Conservation (phyloP, 169 alveolate species). For the Plasmodium reichenowi region DNA sequence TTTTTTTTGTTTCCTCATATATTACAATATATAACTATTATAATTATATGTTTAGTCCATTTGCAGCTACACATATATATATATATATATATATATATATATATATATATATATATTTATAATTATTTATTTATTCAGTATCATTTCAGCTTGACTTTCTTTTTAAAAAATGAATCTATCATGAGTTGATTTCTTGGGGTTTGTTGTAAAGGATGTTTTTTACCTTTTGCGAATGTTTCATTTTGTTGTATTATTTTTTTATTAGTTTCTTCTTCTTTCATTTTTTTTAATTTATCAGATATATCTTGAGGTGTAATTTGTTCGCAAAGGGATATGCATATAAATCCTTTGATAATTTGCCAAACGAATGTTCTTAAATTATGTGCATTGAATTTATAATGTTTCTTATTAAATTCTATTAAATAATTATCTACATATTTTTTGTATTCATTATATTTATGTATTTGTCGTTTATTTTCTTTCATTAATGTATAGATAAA, state of each 20-base stretch:
- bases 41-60: too few species aligned
- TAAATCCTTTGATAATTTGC: slow-evolving; percentile 71
- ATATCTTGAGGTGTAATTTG: slow-evolving; percentile 46
- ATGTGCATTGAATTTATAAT: slow-evolving; percentile 35
- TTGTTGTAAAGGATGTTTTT: slow-evolving; percentile 40
- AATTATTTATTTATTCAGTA: too few species aligned
- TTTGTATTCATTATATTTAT: slow-evolving; percentile 48
- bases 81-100: too few species aligned
- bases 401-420: slow-evolving; percentile 46
- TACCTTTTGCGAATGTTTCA: slow-evolving; percentile 29
- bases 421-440: slow-evolving; percentile 31
- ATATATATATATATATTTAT: too few species aligned
- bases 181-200: slow-evolving; percentile 42
- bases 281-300: slow-evolving; percentile 31
- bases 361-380: slow-evolving; percentile 62
- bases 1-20: too few species aligned
- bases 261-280: slow-evolving; percentile 45
- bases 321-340: slow-evolving; percentile 30
- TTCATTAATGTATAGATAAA: neutral
- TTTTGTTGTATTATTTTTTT: slow-evolving; percentile 27
- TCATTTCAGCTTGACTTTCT: slow-evolving; percentile 8
- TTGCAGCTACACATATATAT: too few species aligned
- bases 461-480: slow-evolving; percentile 18
- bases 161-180: slow-evolving; percentile 72
- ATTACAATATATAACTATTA: too few species aligned